Conservation (phyloP, 371 early-diverging fungal genomes). For the Rhizopus sp. region DNA sequence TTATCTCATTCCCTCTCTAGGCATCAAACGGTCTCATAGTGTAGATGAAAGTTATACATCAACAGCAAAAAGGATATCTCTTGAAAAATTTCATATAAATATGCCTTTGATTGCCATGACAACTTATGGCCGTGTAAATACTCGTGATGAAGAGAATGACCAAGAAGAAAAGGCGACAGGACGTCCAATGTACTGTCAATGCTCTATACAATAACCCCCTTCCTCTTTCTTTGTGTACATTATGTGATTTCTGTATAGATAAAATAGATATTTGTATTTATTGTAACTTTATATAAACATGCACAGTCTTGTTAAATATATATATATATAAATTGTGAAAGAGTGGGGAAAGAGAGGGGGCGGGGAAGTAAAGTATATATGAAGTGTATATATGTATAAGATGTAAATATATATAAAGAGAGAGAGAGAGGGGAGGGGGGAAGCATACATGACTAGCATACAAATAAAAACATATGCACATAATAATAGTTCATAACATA, state of each 20-base stretch:
- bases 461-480: background rate
- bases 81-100: background rate
- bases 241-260: background rate
- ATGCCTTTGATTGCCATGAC: background rate
- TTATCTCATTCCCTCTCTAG: background rate
- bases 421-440: background rate
- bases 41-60: background rate
- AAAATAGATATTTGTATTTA: background rate
- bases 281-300: background rate
- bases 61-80: background rate
- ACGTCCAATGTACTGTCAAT: conserved; percentile 7
- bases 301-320: background rate
- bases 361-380: background rate
- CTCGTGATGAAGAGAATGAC: background rate
- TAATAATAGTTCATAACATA: background rate
- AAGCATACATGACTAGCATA: background rate
- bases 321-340: background rate
- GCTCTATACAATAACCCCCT: conserved; percentile 9
- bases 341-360: background rate
- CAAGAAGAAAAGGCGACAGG: background rate
- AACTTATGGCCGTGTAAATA: background rate
- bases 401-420: conserved; percentile 1
- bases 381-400: background rate
- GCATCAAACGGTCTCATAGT: conserved; percentile 2
- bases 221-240: background rate